Evolutionary conservation across 2,329 filamentous ascomycete species (phyloP), one percentile per base, ranked within the genome.

Genomic region (Sporothrix dimorphospora): DNA sequence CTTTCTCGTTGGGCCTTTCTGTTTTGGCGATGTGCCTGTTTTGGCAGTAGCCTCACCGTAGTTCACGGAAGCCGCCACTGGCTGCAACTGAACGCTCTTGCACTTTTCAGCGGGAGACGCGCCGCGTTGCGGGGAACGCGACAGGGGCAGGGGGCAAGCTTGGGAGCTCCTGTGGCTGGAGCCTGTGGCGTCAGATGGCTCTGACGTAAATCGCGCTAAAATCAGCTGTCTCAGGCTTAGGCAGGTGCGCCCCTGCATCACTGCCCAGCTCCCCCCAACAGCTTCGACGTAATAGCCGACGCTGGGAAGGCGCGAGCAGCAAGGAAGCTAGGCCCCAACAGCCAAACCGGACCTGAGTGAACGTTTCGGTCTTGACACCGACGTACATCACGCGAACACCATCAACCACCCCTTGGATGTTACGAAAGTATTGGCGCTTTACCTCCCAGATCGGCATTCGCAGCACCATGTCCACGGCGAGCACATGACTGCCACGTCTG

Each of bases 401-500:
- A 34, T 47, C 69, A 11, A 21, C 24, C 24, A 45, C 14, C 4
- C 2, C 21, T 27, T 47, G 68, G 40, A 71, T 53, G 27, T 49
- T 67, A 34, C 63, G 42, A 51, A 34, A 73, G 69, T 19, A 19
- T 19, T 19, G 42, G 42, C 42, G 14, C 14, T 19, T 47, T 4
- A 53, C n/a, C 24, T 55, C 51, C 12, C 24, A 12, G 51, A 55
- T 30, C 27, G 24, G 51, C 24, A 30, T 55, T 53, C 24, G 65
- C 61, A 73, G 72, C 74, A 49, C n/a, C 59, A 72, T 67, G 65
- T 24, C 11, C 59, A 65, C 59, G 38, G 38, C 21, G 59, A 63
- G 71, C 51, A 68, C 70, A 61, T 72, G 70, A 55, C 72, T 72
- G 73, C 71, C 65, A 70, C 72, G 69, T 55, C 72, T 73, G 73